phyloP scores from a whole-genome alignment of 352 stramenopile genomes.

The Phytophthora capsici region DNA sequence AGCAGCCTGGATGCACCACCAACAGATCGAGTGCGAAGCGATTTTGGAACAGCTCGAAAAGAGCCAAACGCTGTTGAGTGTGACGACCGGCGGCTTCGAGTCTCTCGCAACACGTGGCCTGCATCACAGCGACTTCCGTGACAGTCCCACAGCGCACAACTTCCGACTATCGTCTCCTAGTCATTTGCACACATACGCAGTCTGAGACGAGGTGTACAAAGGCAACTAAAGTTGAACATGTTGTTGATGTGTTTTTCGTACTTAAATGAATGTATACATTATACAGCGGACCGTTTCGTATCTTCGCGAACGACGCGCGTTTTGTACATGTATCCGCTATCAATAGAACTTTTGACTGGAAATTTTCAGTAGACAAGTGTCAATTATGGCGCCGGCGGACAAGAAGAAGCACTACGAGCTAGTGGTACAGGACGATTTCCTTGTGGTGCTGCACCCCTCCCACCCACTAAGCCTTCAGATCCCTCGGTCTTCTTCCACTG shows the following conservation, averaged over 20 bases:
- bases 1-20: constrained; percentile 32
- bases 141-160: constrained; percentile 44
- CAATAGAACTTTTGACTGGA: constrained; percentile 2
- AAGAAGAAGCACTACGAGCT: constrained; percentile 60
- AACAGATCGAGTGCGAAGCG: constrained; percentile 39
- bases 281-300: constrained; percentile 13
- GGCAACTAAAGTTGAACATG: too few species aligned
- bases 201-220: constrained; percentile 16
- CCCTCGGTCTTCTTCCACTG: constrained; percentile 34
- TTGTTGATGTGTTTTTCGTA: constrained; percentile 23
- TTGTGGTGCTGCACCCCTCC: constrained; percentile 61
- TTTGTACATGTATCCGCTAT: neutral
- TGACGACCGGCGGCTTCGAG: constrained; percentile 24
- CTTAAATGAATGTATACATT: constrained; percentile 7
- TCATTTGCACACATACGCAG: constrained; percentile 21
- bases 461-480: constrained; percentile 61
- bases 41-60: constrained; percentile 44
- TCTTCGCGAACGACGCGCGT: constrained; percentile 11
- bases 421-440: constrained; percentile 76
- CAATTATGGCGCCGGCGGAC: constrained; percentile 23
- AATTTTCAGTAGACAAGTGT: constrained; percentile 5
- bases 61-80: constrained; percentile 33
- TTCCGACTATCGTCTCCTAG: constrained; percentile 37
- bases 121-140: constrained; percentile 45
- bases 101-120: constrained; percentile 17